Percentiles rank a stretch among this genome's conserved stretches.
These are phyloP conservation scores for Lactarius akahatsu DNA, from an alignment of 768 basidiomycete genomes.

Conservation along the genomic window DNA sequence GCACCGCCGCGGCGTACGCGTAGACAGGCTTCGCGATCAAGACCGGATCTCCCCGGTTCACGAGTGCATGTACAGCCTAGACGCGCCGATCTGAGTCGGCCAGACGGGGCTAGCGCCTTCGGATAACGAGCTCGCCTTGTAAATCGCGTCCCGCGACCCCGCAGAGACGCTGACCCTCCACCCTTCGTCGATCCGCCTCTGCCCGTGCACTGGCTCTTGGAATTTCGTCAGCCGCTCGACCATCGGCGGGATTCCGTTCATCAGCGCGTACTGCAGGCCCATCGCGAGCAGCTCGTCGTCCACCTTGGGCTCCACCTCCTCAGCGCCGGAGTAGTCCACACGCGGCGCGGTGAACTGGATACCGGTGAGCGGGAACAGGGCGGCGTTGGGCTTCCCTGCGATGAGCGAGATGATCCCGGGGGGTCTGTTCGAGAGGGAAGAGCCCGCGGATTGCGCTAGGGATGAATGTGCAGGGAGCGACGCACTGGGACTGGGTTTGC, in stretches of 20 bases:
- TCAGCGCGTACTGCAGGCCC: constrained; percentile 77
- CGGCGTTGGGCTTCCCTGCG: constrained; percentile 88
- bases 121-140: constrained; percentile 55
- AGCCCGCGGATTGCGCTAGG: constrained; percentile 52
- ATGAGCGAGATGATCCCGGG: constrained; percentile 81
- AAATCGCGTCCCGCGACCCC: constrained; percentile 88
- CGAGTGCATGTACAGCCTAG: constrained; percentile 67
- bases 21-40: constrained; percentile 84
- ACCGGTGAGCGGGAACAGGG: constrained; percentile 88
- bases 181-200: constrained; percentile 48
- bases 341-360: constrained; percentile 60
- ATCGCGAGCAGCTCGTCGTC: constrained; percentile 55
- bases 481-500: constrained; percentile 58
- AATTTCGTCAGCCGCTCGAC: constrained; percentile 67
- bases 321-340: constrained; percentile 45
- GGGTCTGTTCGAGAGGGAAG: constrained; percentile 73
- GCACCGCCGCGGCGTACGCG: constrained; percentile 46
- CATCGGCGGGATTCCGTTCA: constrained; percentile 62
- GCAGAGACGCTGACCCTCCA: constrained; percentile 79
- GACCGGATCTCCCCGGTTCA: constrained; percentile 77
- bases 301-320: constrained; percentile 53
- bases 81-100: constrained; percentile 12
- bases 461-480: constrained; percentile 8
- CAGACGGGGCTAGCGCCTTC: neutral
- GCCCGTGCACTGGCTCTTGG: constrained; percentile 67